phyloP scores from a whole-genome alignment of 2,329 filamentous ascomycete genomes.

The Diaporthe australafricana region DNA sequence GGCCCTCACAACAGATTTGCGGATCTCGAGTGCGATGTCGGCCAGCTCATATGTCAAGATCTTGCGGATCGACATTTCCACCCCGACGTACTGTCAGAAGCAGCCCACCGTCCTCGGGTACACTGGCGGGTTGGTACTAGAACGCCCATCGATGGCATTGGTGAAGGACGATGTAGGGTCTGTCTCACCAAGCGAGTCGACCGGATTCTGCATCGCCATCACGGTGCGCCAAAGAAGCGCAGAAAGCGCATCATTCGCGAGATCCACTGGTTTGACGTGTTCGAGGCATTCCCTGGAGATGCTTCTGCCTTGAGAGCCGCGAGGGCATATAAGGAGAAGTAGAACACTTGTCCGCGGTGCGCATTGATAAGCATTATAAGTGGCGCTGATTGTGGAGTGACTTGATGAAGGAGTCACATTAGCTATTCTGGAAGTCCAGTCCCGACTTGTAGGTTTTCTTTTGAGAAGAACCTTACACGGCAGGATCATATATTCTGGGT shows the following conservation, averaged over 20 bases:
- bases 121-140: slow-evolving; percentile 47
- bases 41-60: slow-evolving; percentile 47
- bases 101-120: slow-evolving; percentile 52
- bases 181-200: slow-evolving; percentile 43
- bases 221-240: slow-evolving; percentile 51
- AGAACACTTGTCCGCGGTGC: slow-evolving; percentile 47
- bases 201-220: slow-evolving; percentile 44
- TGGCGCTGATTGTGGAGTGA: slow-evolving; percentile 45
- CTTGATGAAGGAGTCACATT: background rate
- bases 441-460: background rate
- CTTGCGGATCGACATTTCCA: slow-evolving; percentile 44
- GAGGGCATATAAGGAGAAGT: slow-evolving; percentile 46
- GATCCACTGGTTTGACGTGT: slow-evolving; percentile 43
- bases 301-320: slow-evolving; percentile 47
- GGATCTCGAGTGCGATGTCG: slow-evolving; percentile 49
- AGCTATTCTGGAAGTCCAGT: background rate
- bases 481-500: slow-evolving; percentile 48
- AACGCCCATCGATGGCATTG: slow-evolving; percentile 51
- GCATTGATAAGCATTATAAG: slow-evolving; percentile 47
- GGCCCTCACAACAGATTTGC: slow-evolving; percentile 46
- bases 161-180: slow-evolving; percentile 50
- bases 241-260: slow-evolving; percentile 50
- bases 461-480: slow-evolving; percentile 39
- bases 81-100: slow-evolving; percentile 50
- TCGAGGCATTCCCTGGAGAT: slow-evolving; percentile 44